Conservation (phyloP, 176 grass and related monocot genomes). For the Chrysopogon serrulatus region DNA sequence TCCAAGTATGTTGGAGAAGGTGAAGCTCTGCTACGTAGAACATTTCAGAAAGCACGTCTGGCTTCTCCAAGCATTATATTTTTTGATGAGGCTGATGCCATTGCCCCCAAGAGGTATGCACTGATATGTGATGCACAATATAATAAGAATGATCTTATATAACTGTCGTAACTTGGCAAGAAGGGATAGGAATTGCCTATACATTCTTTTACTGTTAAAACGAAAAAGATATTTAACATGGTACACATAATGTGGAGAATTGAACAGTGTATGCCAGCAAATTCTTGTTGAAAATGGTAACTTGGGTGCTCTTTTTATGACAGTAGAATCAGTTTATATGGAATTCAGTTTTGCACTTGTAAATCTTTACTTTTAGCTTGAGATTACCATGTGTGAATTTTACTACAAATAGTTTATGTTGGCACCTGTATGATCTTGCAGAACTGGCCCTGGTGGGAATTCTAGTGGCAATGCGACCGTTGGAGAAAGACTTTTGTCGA, state of each 20-base stretch:
- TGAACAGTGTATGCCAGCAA: not conserved
- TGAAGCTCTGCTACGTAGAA: constrained; percentile 72
- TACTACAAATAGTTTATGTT: not conserved
- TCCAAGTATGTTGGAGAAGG: constrained; percentile 98
- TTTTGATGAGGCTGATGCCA: constrained; percentile 79
- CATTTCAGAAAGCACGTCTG: constrained; percentile 85
- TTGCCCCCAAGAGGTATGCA: constrained; percentile 81
- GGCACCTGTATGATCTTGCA: constrained; percentile 28
- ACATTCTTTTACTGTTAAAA: not conserved
- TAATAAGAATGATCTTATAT: not conserved
- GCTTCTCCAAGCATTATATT: constrained; percentile 87
- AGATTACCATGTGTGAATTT: not conserved
- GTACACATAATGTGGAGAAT: not conserved
- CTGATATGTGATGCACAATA: not conserved
- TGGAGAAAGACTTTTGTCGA: constrained; percentile 85
- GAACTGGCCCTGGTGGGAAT: constrained; percentile 43
- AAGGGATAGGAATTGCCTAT: not conserved
- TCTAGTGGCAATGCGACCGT: constrained; percentile 55
- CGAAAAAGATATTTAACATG: not conserved
- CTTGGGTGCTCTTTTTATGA: not conserved
- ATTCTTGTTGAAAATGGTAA: not conserved
- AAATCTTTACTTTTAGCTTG: not conserved
- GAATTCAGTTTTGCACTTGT: not conserved
- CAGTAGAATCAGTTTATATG: not conserved
- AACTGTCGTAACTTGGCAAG: not conserved